Base-by-base conservation (phyloP, 176 grass and related monocot genomes). In the Eragrostis nindensis region DNA sequence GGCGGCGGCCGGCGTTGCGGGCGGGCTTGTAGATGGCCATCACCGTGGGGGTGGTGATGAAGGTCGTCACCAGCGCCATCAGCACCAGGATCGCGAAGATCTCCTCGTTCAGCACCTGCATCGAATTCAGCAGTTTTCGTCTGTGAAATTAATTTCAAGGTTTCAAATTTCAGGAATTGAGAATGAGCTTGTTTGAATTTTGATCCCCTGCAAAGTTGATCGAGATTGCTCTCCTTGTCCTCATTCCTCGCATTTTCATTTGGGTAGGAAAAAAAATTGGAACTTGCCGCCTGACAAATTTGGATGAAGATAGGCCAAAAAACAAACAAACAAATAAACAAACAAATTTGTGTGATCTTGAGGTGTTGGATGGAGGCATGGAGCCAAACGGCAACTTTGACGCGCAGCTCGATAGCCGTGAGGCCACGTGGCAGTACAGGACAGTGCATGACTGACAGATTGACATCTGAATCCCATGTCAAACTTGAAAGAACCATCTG, bases 21-120 rank as follows among this genome's bases (percentile, higher is more conserved):
- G 95, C 92, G 1, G 92, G 92, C 83, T 94, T 97, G 87, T 97
- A 94, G 80, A 94, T 85, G 50, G 87, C 89, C 92, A 94, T 94
- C 15, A 94, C 87, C 0, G 83, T 85, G 0, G 95, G 95, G 29
- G 95, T 97, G 24, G 92, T 94, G 80, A 98, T 84, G 88, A 94
- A 94, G 25, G 95, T 98, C 44, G 92, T 94, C 26, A 94, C 85
- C 45, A 98, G 87, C 36, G 95, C 92, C 95, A 94, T 98, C 0
- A 94, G 73, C 45, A 98, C 92, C 64, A 98, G 68, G 79, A 98
- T 92, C 22, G 95, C 90, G 9, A 98, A 98, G 1, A 78, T 89
- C 78, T 98, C 92, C 42, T 98, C 95, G 64, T 94, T 92, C 9
- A 98, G 63, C 11, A 98, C 92, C 95, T 98, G 50, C 32, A n/a